phyloP scores from a whole-genome alignment of 768 basidiomycete genomes.

The Leccinum boreale region DNA sequence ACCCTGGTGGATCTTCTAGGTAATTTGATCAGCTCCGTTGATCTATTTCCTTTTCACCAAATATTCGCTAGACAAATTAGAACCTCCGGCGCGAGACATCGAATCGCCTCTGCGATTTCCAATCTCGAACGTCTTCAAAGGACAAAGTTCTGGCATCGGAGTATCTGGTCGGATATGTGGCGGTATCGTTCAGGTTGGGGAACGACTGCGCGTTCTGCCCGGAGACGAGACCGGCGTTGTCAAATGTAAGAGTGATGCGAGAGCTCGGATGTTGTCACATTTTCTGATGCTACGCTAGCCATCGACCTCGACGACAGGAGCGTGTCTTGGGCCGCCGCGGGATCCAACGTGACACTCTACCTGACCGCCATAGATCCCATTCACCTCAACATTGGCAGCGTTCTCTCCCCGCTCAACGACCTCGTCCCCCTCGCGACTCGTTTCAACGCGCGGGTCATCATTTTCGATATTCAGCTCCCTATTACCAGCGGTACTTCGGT shows the following conservation, averaged over 20 bases:
- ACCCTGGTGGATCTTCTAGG: constrained; percentile 84
- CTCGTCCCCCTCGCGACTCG: constrained; percentile 71
- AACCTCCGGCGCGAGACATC: constrained; percentile 78
- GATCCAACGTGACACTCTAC: constrained; percentile 84
- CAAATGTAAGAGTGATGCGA: constrained; percentile 43
- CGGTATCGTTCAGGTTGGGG: constrained; percentile 91
- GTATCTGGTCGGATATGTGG: constrained; percentile 83
- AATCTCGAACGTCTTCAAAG: constrained; percentile 93
- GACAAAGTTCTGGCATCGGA: constrained; percentile 71
- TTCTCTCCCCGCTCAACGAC: constrained; percentile 74
- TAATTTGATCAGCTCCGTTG: constrained; percentile 27
- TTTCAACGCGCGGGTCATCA: constrained; percentile 86
- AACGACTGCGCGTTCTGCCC: constrained; percentile 80
- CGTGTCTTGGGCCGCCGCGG: constrained; percentile 86
- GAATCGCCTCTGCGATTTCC: constrained; percentile 79
- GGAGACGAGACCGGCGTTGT: constrained; percentile 89
- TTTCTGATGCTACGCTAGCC: constrained; percentile 41
- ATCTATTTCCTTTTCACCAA: background rate
- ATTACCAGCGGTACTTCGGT: constrained; percentile 87
- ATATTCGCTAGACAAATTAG: constrained; percentile 62
- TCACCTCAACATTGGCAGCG: constrained; percentile 82
- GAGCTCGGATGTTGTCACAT: background rate
- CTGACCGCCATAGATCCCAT: constrained; percentile 82
- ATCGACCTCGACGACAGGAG: constrained; percentile 80
- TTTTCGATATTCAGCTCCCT: constrained; percentile 90